Percentiles rank a stretch among this genome's conserved stretches.
Evolutionary conservation across 2,329 filamentous ascomycete genomes (phyloP).

Genomic region (Talaromyces sp.): DNA sequence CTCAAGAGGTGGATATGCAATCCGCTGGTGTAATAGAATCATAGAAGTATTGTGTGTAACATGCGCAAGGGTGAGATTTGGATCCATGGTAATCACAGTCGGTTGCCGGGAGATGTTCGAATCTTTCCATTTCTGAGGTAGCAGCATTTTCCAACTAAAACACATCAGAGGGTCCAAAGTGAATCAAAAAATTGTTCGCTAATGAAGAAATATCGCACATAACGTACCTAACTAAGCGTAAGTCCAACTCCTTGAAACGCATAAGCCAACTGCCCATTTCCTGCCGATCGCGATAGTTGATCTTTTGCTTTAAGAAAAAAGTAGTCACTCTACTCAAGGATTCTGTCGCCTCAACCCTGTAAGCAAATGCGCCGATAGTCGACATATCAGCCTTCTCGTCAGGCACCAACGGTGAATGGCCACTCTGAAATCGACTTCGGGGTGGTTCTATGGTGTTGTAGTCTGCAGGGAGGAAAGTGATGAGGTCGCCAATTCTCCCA

Average conservation of each 20-base stretch:
- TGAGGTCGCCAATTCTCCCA: constrained; percentile 39
- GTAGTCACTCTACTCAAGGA: constrained; percentile 46
- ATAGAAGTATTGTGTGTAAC: constrained; percentile 51
- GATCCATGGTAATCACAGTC: constrained; percentile 39
- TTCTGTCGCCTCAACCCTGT: constrained; percentile 26
- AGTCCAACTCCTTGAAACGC: constrained; percentile 49
- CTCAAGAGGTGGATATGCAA: constrained; percentile 43
- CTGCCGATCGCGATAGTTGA: constrained; percentile 40
- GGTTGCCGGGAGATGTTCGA: constrained; percentile 30
- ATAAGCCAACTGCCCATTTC: constrained; percentile 47
- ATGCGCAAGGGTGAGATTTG: constrained; percentile 50
- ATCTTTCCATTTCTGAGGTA: constrained; percentile 44
- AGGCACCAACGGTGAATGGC: neutral
- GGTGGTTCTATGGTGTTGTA: constrained; percentile 16
- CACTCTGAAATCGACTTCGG: neutral
- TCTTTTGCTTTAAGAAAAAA: constrained; percentile 46
- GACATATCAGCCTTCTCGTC: neutral
- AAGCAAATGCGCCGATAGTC: constrained; percentile 29
- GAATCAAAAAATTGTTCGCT: neutral
- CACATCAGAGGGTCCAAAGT: neutral
- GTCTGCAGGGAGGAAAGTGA: constrained; percentile 26
- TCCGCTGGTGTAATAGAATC: constrained; percentile 49
- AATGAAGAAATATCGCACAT: neutral
- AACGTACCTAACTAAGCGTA: constrained; percentile 30
- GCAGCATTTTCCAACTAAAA: constrained; percentile 46